Base-by-base conservation (phyloP, 2,329 filamentous ascomycete species). In the Verticillium alfalfae region DNA sequence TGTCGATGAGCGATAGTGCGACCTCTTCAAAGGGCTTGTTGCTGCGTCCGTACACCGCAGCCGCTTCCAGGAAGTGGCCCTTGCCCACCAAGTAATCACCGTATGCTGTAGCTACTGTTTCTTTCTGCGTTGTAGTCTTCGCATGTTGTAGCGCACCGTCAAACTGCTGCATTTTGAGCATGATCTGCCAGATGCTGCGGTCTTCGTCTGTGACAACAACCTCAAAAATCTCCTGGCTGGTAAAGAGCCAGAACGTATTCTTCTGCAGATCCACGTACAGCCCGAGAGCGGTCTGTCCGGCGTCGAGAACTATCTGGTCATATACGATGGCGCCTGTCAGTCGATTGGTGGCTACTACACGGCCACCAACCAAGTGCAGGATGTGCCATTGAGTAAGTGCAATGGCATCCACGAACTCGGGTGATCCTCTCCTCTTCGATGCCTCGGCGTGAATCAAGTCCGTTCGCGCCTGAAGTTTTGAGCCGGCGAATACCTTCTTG, bases 11-110 rank as follows among this genome's bases (percentile, higher is more conserved):
- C 1, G 87, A 88, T 39, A 99, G 81, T 26, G 93, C 93, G 56
- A 99, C 94, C 71, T 99, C 93, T 72, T 99, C 95, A 67, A 99
- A 99, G 0, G 92, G 88, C 78, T 98, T 98, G 72, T 91, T 97
- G 76, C 95, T 98, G 73, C 92, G 92, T 13, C 95, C 95, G 73
- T 97, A 97, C 2, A 98, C 87, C 10, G 87, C 85, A 1, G 96
- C 95, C 49, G 95, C 95, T 72, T 99, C 93, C 60, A 87, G 77
- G 73, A 88, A 98, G 60, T 91, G 88, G 3, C 91, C 91, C 75
- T 92, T 94, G 62, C 84, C 86, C 45, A 93, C 88, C 9, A 99
- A 80, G 70, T 92, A 88, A 73, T 99, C 95, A 22, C 95, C 95
- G 31, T 92, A 97, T 16, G 93, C 92, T 31, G 91, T 95, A 0